phyloP scores from a whole-genome alignment of 441 rosid genomes.

The Theobroma grandiflorum region DNA sequence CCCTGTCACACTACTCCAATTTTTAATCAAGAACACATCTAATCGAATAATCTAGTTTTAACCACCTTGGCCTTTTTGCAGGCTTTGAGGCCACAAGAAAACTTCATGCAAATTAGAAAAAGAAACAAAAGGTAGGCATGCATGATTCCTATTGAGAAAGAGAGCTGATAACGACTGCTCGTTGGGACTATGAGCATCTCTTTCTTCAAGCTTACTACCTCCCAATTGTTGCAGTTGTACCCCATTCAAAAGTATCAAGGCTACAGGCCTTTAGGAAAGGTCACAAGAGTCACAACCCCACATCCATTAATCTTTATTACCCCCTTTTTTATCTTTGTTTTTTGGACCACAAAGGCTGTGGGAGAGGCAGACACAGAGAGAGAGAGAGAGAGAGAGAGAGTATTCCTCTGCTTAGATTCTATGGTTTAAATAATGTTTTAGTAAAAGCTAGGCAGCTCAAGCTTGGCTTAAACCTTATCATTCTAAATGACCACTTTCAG shows the following conservation, averaged over 20 bases:
- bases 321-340: not conserved
- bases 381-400: slow-evolving; percentile 16
- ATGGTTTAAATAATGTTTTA: not conserved
- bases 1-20: not conserved
- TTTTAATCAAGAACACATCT: not conserved
- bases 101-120: not conserved
- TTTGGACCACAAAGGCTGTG: slow-evolving; percentile 26
- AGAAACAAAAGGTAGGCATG: not conserved
- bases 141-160: not conserved
- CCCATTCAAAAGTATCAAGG: not conserved
- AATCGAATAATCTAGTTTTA: not conserved
- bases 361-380: too few species aligned
- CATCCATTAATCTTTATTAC: not conserved
- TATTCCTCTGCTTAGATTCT: not conserved
- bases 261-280: not conserved
- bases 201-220: slow-evolving; percentile 4
- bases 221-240: slow-evolving; percentile 14
- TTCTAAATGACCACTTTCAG: not conserved
- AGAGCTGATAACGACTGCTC: slow-evolving; percentile 11
- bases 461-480: not conserved
- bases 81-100: not conserved
- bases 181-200: not conserved
- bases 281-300: slow-evolving; percentile 26
- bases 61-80: not conserved
- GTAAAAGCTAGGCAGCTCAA: not conserved